Base-by-base conservation (phyloP, 768 basidiomycete species). In the Phanerodontia chrysosporium region DNA sequence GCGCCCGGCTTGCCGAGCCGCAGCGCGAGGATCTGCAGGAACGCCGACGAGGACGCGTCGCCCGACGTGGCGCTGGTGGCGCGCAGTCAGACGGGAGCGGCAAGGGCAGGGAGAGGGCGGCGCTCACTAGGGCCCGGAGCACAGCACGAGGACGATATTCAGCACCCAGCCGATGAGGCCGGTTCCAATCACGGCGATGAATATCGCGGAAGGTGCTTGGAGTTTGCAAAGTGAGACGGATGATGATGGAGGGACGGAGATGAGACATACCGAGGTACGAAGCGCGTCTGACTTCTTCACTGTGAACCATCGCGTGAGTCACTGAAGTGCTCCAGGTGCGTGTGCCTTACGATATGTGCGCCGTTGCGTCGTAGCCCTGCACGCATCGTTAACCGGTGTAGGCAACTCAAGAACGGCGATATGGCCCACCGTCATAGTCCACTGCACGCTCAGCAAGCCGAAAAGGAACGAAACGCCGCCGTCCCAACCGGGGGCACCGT, bases 371-470 rank as follows among this genome's bases (percentile, higher is more conserved):
- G 63, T 90, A 90, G 67, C 89, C 88, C 85, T 86, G 62, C n/a
- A 44, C 18, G 88, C 24, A 46, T 16, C 13, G 18, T 32, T 21
- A 45, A 22, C 18, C 9, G 5, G 2, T 6, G 21, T 8, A 8
- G 16, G 12, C 21, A 22, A 25, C n/a, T 22, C 35, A 3, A 28
- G 3, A 35, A 14, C 10, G 14, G 14, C n/a, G 42, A 8, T 2
- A 3, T 49, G n/a, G 66, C 73, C 65, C 66, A 85, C 84, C 61
- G 83, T 85, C 83, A 84, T 85, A 83, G 89, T 91, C 89, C 90
- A 93, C 69, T 92, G 90, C 27, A 95, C 92, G 58, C 86, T 88
- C 28, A 95, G 78, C 49, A 95, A 73, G 27, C 92, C 93, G 64
- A 95, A 86, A 22, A 92, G 74, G 75, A 93, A 93, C 0, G 91